Base-by-base conservation (phyloP, 2,329 filamentous ascomycete genomes). In the Incumbomyces delicatus region DNA sequence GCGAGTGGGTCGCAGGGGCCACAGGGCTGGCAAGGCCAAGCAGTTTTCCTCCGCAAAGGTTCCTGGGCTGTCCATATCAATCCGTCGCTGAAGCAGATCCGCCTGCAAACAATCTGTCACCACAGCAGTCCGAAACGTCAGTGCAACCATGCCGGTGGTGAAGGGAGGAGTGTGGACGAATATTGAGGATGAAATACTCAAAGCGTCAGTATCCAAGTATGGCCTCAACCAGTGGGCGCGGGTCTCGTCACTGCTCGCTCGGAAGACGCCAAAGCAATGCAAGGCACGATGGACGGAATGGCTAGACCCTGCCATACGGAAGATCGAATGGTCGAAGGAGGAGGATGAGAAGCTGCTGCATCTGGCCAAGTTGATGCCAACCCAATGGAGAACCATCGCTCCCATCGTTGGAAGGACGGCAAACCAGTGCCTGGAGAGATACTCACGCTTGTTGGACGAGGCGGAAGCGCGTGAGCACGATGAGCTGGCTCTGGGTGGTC, bases 261-360 rank as follows among this genome's bases (percentile, higher is more conserved):
- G 94, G 61, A 98, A 98, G 69, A 96, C 92, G 29, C 83, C 92
- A 43, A 98, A 98, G 72, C 92, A 98, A 72, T 98, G 92, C 80
- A 98, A 98, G 72, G 90, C 92, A 51, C 78, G 92, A 71, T 98
- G 92, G 92, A 81, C 83, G 64, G 90, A 98, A 76, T 98, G 92
- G 90, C 78, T 98, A 56, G 92, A 98, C 63, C 92, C 92, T 16
- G 87, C 86, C 63, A 96, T 98, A 72, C 86, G 90, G 62, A 98
- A 98, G 74, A 92, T 94, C 58, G 92, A 98, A 71, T 98, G 92
- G 90, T 95, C 87, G 63, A 86, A 92, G 62, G 92, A 98, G 67
- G 92, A 98, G 66, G 92, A 98, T 65, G 92, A 98, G 73, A 95
- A 94, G 71, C 76, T 98, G 50, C 70, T 98, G 59, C 92, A 96